A percentile compares a stretch with the other conserved stretches of the same genome.
phyloP scores from a whole-genome alignment of 371 early-diverging fungal genomes.

The Homolaphlyctis polyrhiza region DNA sequence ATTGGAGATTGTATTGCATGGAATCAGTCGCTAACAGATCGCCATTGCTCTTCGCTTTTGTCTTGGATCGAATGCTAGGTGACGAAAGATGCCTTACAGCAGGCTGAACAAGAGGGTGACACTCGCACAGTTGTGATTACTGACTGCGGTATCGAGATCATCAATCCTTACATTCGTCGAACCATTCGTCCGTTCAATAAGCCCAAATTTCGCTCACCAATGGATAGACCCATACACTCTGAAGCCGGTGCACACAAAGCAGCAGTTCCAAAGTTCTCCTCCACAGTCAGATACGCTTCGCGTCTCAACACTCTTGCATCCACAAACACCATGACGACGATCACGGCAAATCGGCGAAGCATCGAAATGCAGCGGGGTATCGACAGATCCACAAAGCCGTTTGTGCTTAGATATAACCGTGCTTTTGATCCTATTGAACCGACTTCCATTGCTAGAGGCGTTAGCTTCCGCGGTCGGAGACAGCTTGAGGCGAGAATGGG shows the following conservation, averaged over 20 bases:
- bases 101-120: constrained; percentile 14
- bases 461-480: constrained; percentile 13
- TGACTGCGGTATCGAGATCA: constrained; percentile 38
- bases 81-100: neutral
- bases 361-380: constrained; percentile 13
- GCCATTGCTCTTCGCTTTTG: too few relatives aligned
- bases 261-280: constrained; percentile 21
- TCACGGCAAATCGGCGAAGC: constrained; percentile 10
- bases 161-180: constrained; percentile 13
- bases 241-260: constrained; percentile 19
- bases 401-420: constrained; percentile 21
- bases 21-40: too few relatives aligned
- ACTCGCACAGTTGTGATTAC: constrained; percentile 35
- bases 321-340: constrained; percentile 8
- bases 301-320: constrained; percentile 23
- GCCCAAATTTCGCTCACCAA: constrained; percentile 28
- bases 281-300: constrained; percentile 23
- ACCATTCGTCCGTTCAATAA: constrained; percentile 28
- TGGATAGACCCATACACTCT: constrained; percentile 29
- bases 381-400: constrained; percentile 5
- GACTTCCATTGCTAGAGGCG: neutral
- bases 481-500: constrained; percentile 14
- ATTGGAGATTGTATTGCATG: too few relatives aligned
- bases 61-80: too few relatives aligned
- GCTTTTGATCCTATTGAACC: constrained; percentile 1